These are phyloP conservation scores for Phanerochaete carnosa DNA, from an alignment of 768 basidiomycete genomes.

Conservation along the genomic window DNA sequence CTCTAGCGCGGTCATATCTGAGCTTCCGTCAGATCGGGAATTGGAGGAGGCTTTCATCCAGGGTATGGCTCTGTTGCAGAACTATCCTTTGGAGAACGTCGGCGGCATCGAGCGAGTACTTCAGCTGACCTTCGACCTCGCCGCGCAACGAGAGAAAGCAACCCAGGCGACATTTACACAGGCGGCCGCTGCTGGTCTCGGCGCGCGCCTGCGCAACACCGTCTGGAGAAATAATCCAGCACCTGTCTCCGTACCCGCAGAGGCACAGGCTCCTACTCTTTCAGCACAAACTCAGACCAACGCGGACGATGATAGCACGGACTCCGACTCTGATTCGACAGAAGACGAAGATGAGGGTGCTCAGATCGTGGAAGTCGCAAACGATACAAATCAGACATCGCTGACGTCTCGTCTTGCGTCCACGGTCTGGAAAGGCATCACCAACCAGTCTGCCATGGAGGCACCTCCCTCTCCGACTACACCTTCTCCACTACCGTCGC, in stretches of 20 bases:
- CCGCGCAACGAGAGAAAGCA: conserved; percentile 45
- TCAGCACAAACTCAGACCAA: background rate
- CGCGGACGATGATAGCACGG: conserved; percentile 17
- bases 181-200: conserved; percentile 38
- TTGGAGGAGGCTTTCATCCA: conserved; percentile 65
- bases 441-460: conserved; percentile 75
- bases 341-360: conserved; percentile 27
- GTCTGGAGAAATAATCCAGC: conserved; percentile 61
- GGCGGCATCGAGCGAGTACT: conserved; percentile 72
- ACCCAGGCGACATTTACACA: conserved; percentile 28
- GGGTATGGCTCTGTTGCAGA: conserved; percentile 59
- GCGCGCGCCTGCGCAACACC: conserved; percentile 51
- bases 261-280: background rate
- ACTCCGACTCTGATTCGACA: conserved; percentile 24
- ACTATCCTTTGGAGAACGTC: conserved; percentile 59
- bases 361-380: conserved; percentile 1
- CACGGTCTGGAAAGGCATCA: conserved; percentile 75
- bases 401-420: conserved; percentile 53
- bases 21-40: conserved; percentile 47
- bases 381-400: conserved; percentile 21
- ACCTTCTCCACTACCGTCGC: conserved; percentile 25
- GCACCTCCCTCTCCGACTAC: conserved; percentile 40
- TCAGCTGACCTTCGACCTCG: conserved; percentile 63
- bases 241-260: background rate
- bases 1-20: conserved; percentile 32